Percentiles rank a stretch among this genome's conserved stretches.
These are phyloP conservation scores for Pichia norvegensis DNA, from an alignment of 1,139 yeast genomes.

Conservation along the genomic window DNA sequence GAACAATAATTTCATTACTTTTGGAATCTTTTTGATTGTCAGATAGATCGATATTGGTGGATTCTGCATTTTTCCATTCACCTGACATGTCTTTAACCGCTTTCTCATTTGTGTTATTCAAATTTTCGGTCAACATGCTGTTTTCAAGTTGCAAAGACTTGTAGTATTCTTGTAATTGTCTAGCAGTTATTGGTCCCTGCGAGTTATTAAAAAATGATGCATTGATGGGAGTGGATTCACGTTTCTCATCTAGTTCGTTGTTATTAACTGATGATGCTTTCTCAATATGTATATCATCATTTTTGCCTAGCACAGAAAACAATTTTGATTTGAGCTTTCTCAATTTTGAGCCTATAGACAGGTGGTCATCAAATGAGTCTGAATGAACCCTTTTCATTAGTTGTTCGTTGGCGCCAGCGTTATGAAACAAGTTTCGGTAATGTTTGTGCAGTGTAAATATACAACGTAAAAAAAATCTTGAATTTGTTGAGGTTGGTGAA, in stretches of 20 bases:
- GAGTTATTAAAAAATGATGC: conserved; percentile 3
- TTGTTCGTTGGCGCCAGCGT: background rate
- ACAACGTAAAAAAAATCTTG: background rate
- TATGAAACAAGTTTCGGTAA: background rate
- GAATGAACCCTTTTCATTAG: conserved; percentile 6
- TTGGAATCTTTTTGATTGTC: background rate
- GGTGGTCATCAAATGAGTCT: background rate
- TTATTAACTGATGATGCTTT: background rate
- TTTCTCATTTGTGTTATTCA: conserved; percentile 2
- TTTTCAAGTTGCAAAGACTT: conserved; percentile 21
- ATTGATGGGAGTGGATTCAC: background rate
- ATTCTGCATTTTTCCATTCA: conserved; percentile 13
- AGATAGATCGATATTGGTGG: conserved; percentile 11
- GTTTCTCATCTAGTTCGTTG: background rate
- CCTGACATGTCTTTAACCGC: background rate
- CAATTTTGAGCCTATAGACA: conserved; percentile 3
- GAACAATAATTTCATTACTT: conserved; percentile 3
- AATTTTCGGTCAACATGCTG: conserved; percentile 14
- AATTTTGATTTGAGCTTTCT: conserved; percentile 5
- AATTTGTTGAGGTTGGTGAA: background rate
- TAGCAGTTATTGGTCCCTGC: conserved; percentile 18
- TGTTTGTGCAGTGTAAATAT: background rate
- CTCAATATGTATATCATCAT: background rate
- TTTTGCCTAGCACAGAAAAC: conserved; percentile 1
- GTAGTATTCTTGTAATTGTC: conserved; percentile 23